Evolutionary conservation across 2,329 filamentous ascomycete species (phyloP).

Genomic region (Alternaria sp.): DNA sequence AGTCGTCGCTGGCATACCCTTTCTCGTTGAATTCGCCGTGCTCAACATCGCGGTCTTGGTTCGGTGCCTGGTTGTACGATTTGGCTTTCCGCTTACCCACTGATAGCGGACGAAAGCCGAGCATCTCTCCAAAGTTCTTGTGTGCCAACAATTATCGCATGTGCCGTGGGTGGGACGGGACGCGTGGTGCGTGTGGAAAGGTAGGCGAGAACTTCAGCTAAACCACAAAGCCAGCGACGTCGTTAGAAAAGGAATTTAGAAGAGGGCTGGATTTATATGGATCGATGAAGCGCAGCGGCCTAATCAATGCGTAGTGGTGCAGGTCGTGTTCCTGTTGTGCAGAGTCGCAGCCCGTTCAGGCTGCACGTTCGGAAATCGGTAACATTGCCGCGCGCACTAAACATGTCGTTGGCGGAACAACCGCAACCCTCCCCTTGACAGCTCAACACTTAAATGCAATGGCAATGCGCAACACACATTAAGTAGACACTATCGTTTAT

Average conservation of each 20-base stretch:
- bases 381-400: conserved; percentile 19
- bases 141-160: conserved; percentile 14
- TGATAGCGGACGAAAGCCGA: conserved; percentile 50
- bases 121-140: conserved; percentile 30
- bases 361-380: conserved; percentile 14
- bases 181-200: neutral
- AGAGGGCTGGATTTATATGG: neutral
- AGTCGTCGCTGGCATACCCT: conserved; percentile 47
- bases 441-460: neutral
- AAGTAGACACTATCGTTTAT: too few species aligned
- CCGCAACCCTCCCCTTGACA: neutral
- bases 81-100: conserved; percentile 51
- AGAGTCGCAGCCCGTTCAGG: neutral
- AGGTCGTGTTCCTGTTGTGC: conserved; percentile 4
- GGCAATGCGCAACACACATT: neutral
- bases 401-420: conserved; percentile 23
- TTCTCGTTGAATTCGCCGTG: conserved; percentile 53
- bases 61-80: conserved; percentile 42
- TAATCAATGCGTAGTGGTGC: conserved; percentile 18
- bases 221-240: neutral
- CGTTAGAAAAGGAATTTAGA: neutral
- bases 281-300: conserved; percentile 6
- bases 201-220: neutral
- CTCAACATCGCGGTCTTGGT: conserved; percentile 45
- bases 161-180: neutral